These are phyloP conservation scores for Pichia paraexigua DNA, from an alignment of 805 yeast species.

Conservation along the genomic window DNA sequence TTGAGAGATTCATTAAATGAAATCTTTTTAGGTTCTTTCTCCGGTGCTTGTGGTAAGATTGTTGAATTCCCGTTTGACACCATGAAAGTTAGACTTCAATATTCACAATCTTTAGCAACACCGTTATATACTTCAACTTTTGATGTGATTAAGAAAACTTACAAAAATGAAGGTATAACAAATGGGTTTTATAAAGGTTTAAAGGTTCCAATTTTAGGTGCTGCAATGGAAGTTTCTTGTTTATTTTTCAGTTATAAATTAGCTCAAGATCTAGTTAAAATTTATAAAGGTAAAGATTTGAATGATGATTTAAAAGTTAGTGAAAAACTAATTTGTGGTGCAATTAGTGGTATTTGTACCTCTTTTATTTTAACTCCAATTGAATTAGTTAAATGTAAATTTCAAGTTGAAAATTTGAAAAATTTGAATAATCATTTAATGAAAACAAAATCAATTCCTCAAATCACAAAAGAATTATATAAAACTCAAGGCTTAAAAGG, in stretches of 20 bases:
- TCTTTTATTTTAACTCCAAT: constrained; percentile 83
- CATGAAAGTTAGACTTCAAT: constrained; percentile 75
- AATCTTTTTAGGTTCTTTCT: constrained; percentile 41
- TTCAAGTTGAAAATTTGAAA: constrained; percentile 57
- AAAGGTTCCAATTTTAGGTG: constrained; percentile 77
- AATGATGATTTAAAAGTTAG: constrained; percentile 16
- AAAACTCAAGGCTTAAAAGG: constrained; percentile 52
- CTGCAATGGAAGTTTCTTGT: constrained; percentile 81
- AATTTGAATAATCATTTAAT: constrained; percentile 6
- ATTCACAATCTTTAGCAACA: constrained; percentile 50
- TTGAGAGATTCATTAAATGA: constrained; percentile 30
- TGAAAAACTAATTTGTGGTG: constrained; percentile 57
- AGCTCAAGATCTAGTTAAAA: constrained; percentile 32
- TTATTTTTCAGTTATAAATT: constrained; percentile 60
- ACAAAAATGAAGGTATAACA: constrained; percentile 57
- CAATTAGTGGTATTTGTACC: constrained; percentile 72
- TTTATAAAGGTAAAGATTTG: constrained; percentile 16
- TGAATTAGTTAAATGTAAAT: constrained; percentile 81
- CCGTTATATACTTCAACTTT: constrained; percentile 51
- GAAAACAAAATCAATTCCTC: constrained; percentile 21
- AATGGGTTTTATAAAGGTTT: constrained; percentile 75
- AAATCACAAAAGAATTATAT: constrained; percentile 36
- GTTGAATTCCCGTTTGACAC: constrained; percentile 94
- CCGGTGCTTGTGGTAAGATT: constrained; percentile 79
- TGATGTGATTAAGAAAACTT: constrained; percentile 58